Evolutionary conservation across 2,329 filamentous ascomycete species (phyloP).

Genomic region (Alternaria viburni): DNA sequence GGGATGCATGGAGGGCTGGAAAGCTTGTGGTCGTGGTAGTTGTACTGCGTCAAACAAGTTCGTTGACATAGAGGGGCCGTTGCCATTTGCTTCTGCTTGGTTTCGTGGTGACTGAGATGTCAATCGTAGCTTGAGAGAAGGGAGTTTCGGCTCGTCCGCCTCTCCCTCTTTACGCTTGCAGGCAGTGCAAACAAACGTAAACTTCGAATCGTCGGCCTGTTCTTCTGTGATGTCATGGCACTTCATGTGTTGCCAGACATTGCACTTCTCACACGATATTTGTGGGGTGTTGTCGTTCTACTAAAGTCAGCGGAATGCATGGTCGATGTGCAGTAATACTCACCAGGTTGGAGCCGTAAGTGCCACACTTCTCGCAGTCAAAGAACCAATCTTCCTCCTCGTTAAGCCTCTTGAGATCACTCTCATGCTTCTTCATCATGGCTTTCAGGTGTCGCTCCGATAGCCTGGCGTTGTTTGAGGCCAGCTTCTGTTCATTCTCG

Average conservation of each 20-base stretch:
- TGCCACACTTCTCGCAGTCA: conserved; percentile 86
- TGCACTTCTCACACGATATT: conserved; percentile 91
- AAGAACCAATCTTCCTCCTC: conserved; percentile 88
- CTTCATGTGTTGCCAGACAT: conserved; percentile 95
- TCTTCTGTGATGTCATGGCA: conserved; percentile 81
- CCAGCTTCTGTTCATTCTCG: conserved; percentile 70
- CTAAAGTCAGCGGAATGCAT: conserved; percentile 19
- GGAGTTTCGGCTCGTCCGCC: conserved; percentile 66
- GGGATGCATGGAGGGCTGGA: conserved; percentile 27
- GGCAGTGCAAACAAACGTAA: conserved; percentile 81
- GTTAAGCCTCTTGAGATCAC: conserved; percentile 73
- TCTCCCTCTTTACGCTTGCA: conserved; percentile 75
- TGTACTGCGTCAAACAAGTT: conserved; percentile 27
- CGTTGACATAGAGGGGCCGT: conserved; percentile 8
- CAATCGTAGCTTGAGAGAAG: conserved; percentile 64
- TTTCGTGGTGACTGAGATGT: conserved; percentile 55
- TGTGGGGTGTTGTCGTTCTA: conserved; percentile 91
- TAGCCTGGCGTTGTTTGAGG: conserved; percentile 58
- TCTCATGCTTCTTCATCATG: conserved; percentile 80
- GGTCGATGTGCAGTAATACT: conserved; percentile 19
- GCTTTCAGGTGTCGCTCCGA: conserved; percentile 83
- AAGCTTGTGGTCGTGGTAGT: conserved; percentile 27
- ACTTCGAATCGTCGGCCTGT: conserved; percentile 76
- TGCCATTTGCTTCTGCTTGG: conserved; percentile 25
- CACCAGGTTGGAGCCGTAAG: conserved; percentile 80